These are phyloP conservation scores for Diplotaxis tenuifolia DNA, from an alignment of 345 rosid genomes.

Conservation along the genomic window DNA sequence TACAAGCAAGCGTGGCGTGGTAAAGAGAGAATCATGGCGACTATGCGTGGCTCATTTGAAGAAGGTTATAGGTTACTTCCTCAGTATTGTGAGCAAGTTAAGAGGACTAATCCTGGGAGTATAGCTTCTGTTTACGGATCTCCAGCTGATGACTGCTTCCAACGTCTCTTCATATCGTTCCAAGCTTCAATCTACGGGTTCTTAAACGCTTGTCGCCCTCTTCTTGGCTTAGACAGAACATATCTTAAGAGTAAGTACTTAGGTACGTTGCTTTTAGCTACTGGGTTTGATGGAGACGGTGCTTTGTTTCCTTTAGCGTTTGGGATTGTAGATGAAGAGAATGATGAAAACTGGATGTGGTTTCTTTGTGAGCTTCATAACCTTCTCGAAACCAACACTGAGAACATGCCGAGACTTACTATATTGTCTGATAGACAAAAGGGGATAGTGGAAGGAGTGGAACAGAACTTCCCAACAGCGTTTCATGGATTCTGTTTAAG, in stretches of 20 bases:
- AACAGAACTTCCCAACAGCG: slow-evolving; percentile 88
- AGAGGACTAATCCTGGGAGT: slow-evolving; percentile 85
- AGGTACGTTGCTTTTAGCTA: slow-evolving; percentile 89
- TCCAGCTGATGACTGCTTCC: slow-evolving; percentile 72
- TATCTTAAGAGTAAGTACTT: slow-evolving; percentile 87
- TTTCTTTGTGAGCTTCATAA: slow-evolving; percentile 91
- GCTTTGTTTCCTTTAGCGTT: slow-evolving; percentile 90
- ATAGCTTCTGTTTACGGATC: slow-evolving; percentile 89
- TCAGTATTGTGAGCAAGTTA: slow-evolving; percentile 86
- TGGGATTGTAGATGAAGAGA: slow-evolving; percentile 96
- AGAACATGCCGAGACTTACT: slow-evolving; percentile 97
- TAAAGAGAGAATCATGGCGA: slow-evolving; percentile 95
- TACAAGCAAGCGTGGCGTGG: slow-evolving; percentile 99
- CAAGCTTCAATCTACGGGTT: slow-evolving; percentile 98
- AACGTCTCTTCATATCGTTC: slow-evolving; percentile 91
- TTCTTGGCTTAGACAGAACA: slow-evolving; percentile 88
- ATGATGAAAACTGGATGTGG: slow-evolving; percentile 99
- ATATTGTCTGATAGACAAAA: slow-evolving; percentile 90
- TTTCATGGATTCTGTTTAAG: slow-evolving; percentile 98
- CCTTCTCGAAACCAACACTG: slow-evolving; percentile 84
- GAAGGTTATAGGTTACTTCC: slow-evolving; percentile 97
- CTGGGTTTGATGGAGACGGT: slow-evolving; percentile 97
- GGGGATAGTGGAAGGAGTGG: slow-evolving; percentile 90
- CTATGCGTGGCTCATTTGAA: slow-evolving; percentile 98
- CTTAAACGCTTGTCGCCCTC: slow-evolving; percentile 91